Evolutionary conservation across 2,329 filamentous ascomycete species (phyloP).

Genomic region (Sclerotinia spermophila): DNA sequence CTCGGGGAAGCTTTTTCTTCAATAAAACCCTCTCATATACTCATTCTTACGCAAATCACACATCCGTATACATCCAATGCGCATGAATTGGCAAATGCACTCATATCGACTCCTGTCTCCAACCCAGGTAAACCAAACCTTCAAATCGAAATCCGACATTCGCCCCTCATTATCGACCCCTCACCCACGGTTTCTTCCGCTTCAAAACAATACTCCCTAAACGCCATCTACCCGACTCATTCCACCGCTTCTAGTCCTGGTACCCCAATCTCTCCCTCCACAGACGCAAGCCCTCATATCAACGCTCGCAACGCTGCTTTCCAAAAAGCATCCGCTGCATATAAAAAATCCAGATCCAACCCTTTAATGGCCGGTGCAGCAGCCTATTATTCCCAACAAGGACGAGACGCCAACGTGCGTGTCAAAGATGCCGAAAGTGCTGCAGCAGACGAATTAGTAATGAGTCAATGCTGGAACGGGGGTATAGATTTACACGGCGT

Average conservation of each 20-base stretch:
- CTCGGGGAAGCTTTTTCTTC: slow-evolving; percentile 53
- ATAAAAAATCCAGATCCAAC: slow-evolving; percentile 63
- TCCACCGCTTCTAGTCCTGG: not conserved
- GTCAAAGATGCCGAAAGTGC: slow-evolving; percentile 58
- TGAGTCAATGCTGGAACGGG: slow-evolving; percentile 57
- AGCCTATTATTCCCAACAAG: slow-evolving; percentile 69
- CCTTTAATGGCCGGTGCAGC: slow-evolving; percentile 72
- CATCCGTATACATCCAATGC: slow-evolving; percentile 54
- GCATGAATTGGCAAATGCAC: slow-evolving; percentile 55
- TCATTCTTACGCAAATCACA: slow-evolving; percentile 53
- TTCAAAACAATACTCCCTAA: slow-evolving; percentile 14
- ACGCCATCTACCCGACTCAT: slow-evolving; percentile 18
- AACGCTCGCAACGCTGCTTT: slow-evolving; percentile 43
- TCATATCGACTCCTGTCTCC: slow-evolving; percentile 38
- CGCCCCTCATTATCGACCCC: slow-evolving; percentile 27
- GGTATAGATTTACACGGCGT: slow-evolving; percentile 81
- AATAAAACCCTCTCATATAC: slow-evolving; percentile 46
- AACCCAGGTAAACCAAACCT: slow-evolving; percentile 23
- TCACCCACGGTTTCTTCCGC: not conserved
- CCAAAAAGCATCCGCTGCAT: slow-evolving; percentile 53
- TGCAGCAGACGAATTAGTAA: slow-evolving; percentile 68
- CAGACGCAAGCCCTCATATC: slow-evolving; percentile 20
- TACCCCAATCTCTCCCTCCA: not conserved
- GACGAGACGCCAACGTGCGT: slow-evolving; percentile 58
- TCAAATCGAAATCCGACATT: slow-evolving; percentile 33